Percentiles rank a stretch among this genome's conserved stretches.
Evolutionary conservation across 2,329 filamentous ascomycete species (phyloP).

Genomic region (Botryotinia globosa): DNA sequence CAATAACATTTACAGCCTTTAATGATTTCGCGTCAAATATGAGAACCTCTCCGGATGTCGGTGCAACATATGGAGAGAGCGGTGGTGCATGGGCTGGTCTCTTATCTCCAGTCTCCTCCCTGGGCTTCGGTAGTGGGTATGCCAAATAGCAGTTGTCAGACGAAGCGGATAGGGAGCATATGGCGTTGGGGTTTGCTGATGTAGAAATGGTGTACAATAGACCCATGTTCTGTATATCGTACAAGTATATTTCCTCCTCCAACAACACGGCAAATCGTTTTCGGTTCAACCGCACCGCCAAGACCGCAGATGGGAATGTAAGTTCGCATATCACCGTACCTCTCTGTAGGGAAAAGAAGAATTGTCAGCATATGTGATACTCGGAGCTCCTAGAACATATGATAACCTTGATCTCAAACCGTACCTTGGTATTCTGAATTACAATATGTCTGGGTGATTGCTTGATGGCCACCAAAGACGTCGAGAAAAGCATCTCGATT

Average conservation of each 20-base stretch:
- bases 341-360: constrained; percentile 40
- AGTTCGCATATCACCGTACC: constrained; percentile 93
- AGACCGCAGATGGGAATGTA: constrained; percentile 93
- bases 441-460: constrained; percentile 87
- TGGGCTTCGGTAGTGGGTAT: constrained; percentile 78
- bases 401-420: not conserved
- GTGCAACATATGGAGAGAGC: constrained; percentile 70
- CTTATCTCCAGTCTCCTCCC: constrained; percentile 55
- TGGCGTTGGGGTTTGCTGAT: constrained; percentile 86
- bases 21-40: constrained; percentile 87
- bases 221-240: constrained; percentile 98
- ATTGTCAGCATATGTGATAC: not conserved
- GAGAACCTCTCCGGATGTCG: constrained; percentile 86
- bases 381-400: not conserved
- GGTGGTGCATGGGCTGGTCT: constrained; percentile 83
- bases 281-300: constrained; percentile 89
- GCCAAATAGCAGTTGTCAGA: constrained; percentile 95
- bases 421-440: constrained; percentile 95
- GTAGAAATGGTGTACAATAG: constrained; percentile 89
- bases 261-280: constrained; percentile 91
- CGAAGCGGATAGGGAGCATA: constrained; percentile 88
- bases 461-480: constrained; percentile 90
- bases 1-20: constrained; percentile 91
- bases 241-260: constrained; percentile 95
- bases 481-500: constrained; percentile 98